phyloP scores from a whole-genome alignment of 176 grass and related monocot species.

The Tillandsia fasciculata region DNA sequence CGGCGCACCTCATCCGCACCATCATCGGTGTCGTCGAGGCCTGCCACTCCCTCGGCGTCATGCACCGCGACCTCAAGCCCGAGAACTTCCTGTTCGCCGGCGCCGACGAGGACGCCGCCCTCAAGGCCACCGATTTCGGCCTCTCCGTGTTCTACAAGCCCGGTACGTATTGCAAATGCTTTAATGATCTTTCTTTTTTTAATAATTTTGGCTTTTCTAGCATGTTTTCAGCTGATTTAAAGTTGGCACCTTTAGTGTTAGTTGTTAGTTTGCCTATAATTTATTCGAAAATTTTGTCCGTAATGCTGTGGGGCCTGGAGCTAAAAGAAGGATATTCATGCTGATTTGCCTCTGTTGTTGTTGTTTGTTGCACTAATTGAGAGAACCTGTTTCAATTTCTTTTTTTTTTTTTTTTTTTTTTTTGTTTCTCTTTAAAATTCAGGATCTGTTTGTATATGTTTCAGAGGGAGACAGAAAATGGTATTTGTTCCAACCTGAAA shows the following conservation, averaged over 20 bases:
- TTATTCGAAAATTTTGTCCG: too few relatives aligned
- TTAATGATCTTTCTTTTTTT: conserved; percentile 8
- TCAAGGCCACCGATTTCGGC: conserved; percentile 96
- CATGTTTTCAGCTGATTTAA: neutral
- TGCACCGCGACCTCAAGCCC: conserved; percentile 94
- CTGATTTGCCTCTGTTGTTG: too few relatives aligned
- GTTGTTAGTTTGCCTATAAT: neutral
- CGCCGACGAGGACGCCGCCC: conserved; percentile 57
- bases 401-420: too few relatives aligned
- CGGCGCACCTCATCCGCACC: conserved; percentile 68
- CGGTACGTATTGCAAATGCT: conserved; percentile 22
- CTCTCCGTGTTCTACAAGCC: conserved; percentile 96
- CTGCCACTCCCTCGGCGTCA: conserved; percentile 93
- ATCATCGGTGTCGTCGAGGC: conserved; percentile 83
- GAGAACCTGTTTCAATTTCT: too few relatives aligned
- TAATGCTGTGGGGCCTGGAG: neutral
- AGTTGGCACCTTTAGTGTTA: neutral
- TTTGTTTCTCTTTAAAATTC: too few relatives aligned
- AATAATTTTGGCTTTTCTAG: neutral
- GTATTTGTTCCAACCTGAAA: too few relatives aligned
- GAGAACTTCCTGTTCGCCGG: conserved; percentile 91
- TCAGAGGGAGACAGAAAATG: too few relatives aligned
- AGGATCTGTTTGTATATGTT: too few relatives aligned
- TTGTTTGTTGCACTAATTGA: too few relatives aligned
- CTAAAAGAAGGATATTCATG: neutral